Evolutionary conservation across 108 stramenopile genomes (phyloP).

Genomic region (Pseudonitzschia delicatissima): DNA sequence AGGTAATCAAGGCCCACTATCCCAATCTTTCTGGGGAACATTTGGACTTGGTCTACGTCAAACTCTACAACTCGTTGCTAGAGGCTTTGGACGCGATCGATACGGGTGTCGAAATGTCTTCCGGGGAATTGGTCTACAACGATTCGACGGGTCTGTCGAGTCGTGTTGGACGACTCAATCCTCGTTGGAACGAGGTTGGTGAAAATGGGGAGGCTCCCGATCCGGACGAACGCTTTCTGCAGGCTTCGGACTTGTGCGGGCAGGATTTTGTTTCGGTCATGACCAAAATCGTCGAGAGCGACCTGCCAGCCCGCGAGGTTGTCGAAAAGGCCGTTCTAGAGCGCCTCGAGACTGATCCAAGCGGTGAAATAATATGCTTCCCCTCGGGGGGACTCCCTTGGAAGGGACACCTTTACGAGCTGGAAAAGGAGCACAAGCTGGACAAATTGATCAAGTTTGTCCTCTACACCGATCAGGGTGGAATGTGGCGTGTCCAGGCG

Average conservation of each 20-base stretch:
- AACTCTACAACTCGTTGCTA: conserved; percentile 86
- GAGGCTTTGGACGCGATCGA: conserved; percentile 99
- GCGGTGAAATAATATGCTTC: conserved; percentile 81
- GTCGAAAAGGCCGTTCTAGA: conserved; percentile 78
- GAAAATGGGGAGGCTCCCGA: conserved; percentile 47
- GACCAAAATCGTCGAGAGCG: conserved; percentile 76
- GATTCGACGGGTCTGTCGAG: conserved; percentile 82
- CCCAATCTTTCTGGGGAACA: conserved; percentile 51
- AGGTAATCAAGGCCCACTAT: conserved; percentile 77
- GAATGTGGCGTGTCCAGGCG: conserved; percentile 98
- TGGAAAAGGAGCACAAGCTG: conserved; percentile 68
- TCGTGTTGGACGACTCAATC: conserved; percentile 88
- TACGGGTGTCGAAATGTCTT: conserved; percentile 91
- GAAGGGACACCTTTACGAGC: conserved; percentile 89
- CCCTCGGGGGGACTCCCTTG: conserved; percentile 89
- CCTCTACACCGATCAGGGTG: conserved; percentile 86
- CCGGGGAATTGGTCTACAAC: conserved; percentile 64
- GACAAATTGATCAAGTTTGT: conserved; percentile 89
- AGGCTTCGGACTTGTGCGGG: conserved; percentile 82
- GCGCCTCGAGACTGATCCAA: conserved; percentile 63
- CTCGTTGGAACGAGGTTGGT: conserved; percentile 91
- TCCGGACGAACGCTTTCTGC: conserved; percentile 85
- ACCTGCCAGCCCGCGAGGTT: conserved; percentile 88
- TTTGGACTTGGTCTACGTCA: conserved; percentile 61
- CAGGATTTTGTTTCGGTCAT: conserved; percentile 83